Evolutionary conservation across 1,139 yeast genomes (phyloP).

Genomic region (Candida sanyaensis): DNA sequence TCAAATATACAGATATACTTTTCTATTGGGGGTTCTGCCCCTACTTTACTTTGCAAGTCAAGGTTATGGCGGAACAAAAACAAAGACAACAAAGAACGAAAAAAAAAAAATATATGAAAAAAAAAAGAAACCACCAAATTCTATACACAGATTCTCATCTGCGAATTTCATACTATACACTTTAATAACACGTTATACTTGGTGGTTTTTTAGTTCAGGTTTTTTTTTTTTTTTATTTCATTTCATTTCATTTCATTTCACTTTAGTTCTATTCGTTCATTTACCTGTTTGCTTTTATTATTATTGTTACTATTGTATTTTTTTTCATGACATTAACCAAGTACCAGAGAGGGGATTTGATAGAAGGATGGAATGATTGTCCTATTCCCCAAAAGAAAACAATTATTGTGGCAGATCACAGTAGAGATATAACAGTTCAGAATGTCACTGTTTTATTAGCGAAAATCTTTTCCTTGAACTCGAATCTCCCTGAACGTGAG

Average conservation of each 20-base stretch:
- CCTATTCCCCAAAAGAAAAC: conserved; percentile 20
- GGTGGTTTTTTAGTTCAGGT: too few species aligned
- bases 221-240: not conserved
- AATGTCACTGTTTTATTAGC: conserved; percentile 14
- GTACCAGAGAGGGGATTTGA: conserved; percentile 40
- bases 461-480: conserved; percentile 17
- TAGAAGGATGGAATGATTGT: conserved; percentile 53
- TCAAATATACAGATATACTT: too few species aligned
- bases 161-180: too few species aligned
- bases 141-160: too few species aligned
- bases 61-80: too few species aligned
- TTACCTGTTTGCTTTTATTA: too few species aligned
- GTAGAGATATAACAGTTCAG: conserved; percentile 4
- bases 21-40: too few species aligned
- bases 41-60: too few species aligned
- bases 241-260: not conserved
- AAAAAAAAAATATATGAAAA: too few species aligned
- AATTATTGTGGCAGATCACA: conserved; percentile 2
- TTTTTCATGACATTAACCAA: conserved; percentile 31
- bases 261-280: not conserved
- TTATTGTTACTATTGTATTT: not conserved
- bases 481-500: conserved; percentile 35
- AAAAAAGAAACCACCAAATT: too few species aligned
- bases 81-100: too few species aligned
- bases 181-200: too few species aligned